Base-by-base conservation (phyloP, 768 basidiomycete species). In the Asterophora parasitica region DNA sequence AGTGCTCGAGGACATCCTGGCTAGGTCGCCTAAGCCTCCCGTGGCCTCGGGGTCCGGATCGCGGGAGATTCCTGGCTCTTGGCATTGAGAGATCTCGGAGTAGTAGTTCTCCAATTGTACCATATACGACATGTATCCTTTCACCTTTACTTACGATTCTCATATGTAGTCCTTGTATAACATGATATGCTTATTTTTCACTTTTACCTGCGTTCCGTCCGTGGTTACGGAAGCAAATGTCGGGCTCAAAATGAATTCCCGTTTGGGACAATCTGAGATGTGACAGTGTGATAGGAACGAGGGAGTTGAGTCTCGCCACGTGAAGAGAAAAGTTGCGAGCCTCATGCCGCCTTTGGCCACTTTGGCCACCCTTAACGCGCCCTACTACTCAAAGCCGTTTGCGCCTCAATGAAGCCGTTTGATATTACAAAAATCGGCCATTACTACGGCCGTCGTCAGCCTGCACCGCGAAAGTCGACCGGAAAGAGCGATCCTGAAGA, bases 1-100 rank as follows among this genome's bases (percentile, higher is more conserved):
- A 5, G 53, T 86, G 54, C 62, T 85, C 38, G 77, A 86, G 54
- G 78, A 78, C 35, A 65, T 86, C 42, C 63, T 85, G 37, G 68
- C 77, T 4, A 63, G 63, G 49, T 62, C 69, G 12, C 66, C 69
- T 15, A 70, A 65, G 49, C 61, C 65, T 7, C 60, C 68, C 42
- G 61, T 63, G 31, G 70, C 67, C 11, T 67, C 71, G 28, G 69
- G 65, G 2, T 71, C 65, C 39, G 58, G 60, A 49, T 57, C 68
- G 27, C 56, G 61, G 23, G 66, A 65, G 28, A 60, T 72, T 43
- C 75, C 75, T 36, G 78, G 74, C 6, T 70, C 72, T 13, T 79
- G 77, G 78, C 61, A 69, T 49, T 76, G 46, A 61, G 13, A 44
- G 6, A n/a, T n/a, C n/a, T n/a, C n/a, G 23, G 23, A 23, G 23